phyloP scores from a whole-genome alignment of 495 filamentous ascomycete genomes.

The Lophium mytilinum region DNA sequence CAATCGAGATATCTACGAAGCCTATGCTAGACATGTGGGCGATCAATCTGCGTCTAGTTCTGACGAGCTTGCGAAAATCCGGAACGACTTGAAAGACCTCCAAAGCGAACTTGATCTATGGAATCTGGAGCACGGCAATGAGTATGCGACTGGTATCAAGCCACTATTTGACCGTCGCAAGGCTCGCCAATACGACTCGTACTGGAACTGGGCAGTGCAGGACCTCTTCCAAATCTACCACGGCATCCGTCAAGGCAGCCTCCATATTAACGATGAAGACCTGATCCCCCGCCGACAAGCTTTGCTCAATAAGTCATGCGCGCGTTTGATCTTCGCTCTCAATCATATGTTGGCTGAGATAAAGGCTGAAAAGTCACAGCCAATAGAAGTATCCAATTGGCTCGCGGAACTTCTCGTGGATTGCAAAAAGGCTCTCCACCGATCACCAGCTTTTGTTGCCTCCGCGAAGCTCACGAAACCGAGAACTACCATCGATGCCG shows the following conservation, averaged over 20 bases:
- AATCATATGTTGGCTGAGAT: conserved; percentile 99
- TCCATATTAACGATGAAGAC: conserved; percentile 83
- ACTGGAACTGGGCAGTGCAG: conserved; percentile 97
- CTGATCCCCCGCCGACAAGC: conserved; percentile 93
- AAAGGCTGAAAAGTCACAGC: conserved; percentile 88
- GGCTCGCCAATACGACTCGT: conserved; percentile 89
- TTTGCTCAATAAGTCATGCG: conserved; percentile 95
- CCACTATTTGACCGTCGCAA: conserved; percentile 84
- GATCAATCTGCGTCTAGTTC: not conserved
- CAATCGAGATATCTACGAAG: conserved; percentile 8
- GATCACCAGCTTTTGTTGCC: conserved; percentile 82
- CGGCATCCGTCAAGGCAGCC: conserved; percentile 89
- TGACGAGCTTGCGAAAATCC: conserved; percentile 29
- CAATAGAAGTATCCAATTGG: conserved; percentile 83
- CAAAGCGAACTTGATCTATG: conserved; percentile 88
- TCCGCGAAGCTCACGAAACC: conserved; percentile 86
- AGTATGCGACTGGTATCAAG: conserved; percentile 86
- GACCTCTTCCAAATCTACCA: conserved; percentile 95
- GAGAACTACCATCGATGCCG: conserved; percentile 75
- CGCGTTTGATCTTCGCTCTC: conserved; percentile 53
- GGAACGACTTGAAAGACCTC: conserved; percentile 78
- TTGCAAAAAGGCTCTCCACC: conserved; percentile 75
- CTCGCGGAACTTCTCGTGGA: conserved; percentile 79
- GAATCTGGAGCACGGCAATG: conserved; percentile 86
- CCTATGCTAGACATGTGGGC: conserved; percentile 7